A percentile compares a stretch with the other conserved stretches of the same genome.
Evolutionary conservation across 257 asterid genomes (phyloP).

Genomic region (Capsicum baccatum): DNA sequence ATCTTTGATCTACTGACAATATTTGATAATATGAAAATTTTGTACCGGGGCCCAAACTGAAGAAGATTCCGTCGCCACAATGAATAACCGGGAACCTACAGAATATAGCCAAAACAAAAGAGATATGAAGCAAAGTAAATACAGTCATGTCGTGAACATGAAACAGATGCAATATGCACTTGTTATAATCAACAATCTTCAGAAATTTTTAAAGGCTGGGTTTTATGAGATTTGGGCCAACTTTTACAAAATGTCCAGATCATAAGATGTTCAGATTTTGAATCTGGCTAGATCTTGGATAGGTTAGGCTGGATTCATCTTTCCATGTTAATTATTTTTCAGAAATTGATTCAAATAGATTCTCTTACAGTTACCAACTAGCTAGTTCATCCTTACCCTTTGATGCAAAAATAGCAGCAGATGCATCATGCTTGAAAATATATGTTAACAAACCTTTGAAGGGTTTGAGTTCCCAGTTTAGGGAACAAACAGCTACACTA

Average conservation of each 20-base stretch:
- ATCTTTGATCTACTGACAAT: neutral
- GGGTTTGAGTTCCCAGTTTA: neutral
- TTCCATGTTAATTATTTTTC: constrained; percentile 3
- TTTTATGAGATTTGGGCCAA: neutral
- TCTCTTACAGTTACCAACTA: neutral
- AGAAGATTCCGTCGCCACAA: constrained; percentile 76
- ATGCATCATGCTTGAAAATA: neutral
- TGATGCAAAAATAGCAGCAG: neutral
- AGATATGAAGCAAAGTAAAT: neutral
- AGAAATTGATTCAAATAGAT: neutral
- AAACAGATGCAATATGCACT: neutral
- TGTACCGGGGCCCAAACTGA: constrained; percentile 78
- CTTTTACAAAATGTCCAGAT: neutral
- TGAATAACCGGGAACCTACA: constrained; percentile 84
- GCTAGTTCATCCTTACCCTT: neutral
- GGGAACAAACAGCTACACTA: neutral
- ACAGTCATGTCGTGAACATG: constrained; percentile 7
- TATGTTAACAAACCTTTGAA: constrained; percentile 3
- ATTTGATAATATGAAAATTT: constrained; percentile 4
- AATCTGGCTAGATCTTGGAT: neutral
- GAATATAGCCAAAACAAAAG: constrained; percentile 4
- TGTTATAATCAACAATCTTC: neutral
- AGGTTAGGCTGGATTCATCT: neutral
- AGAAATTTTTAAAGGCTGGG: neutral
- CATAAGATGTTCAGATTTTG: neutral